These are phyloP conservation scores for Globisporangium sylvaticum DNA, from an alignment of 352 stramenopile genomes.

Conservation along the genomic window DNA sequence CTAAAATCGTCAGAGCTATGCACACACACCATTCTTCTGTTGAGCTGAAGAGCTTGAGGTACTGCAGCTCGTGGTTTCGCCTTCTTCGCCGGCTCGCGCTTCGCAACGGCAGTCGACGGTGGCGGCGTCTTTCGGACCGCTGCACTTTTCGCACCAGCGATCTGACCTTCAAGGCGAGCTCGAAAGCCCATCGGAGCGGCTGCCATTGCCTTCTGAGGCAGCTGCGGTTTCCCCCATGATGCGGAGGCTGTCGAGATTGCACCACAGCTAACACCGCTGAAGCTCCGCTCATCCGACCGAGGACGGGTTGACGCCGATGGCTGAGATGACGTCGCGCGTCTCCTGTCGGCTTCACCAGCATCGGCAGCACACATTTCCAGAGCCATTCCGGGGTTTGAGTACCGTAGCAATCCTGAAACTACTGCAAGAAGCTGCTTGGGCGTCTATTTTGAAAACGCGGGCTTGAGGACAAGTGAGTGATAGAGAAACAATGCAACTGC, in stretches of 20 bases:
- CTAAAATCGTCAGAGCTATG: not conserved
- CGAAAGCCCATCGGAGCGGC: not conserved
- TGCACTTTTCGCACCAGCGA: not conserved
- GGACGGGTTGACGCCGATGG: too few species aligned
- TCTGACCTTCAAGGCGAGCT: slow-evolving; percentile 2
- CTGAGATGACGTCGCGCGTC: too few species aligned
- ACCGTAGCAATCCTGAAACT: too few species aligned
- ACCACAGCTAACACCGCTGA: not conserved
- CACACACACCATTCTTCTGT: slow-evolving; percentile 2
- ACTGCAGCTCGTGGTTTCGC: not conserved
- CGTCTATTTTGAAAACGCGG: too few species aligned
- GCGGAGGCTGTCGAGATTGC: not conserved
- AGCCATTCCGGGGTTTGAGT: too few species aligned
- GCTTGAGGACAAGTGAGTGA: too few species aligned
- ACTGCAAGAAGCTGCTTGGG: too few species aligned
- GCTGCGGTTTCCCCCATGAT: not conserved
- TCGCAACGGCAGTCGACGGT: not conserved
- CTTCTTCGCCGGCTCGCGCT: not conserved
- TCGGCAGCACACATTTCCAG: not conserved
- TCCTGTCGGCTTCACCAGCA: too few species aligned
- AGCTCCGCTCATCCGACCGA: too few species aligned
- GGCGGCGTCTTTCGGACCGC: not conserved
- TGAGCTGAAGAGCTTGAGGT: not conserved
- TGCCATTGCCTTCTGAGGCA: not conserved
- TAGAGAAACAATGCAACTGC: too few species aligned